Conservation (phyloP, 805 yeast species). For the Saccharomyces kudriavzevii region DNA sequence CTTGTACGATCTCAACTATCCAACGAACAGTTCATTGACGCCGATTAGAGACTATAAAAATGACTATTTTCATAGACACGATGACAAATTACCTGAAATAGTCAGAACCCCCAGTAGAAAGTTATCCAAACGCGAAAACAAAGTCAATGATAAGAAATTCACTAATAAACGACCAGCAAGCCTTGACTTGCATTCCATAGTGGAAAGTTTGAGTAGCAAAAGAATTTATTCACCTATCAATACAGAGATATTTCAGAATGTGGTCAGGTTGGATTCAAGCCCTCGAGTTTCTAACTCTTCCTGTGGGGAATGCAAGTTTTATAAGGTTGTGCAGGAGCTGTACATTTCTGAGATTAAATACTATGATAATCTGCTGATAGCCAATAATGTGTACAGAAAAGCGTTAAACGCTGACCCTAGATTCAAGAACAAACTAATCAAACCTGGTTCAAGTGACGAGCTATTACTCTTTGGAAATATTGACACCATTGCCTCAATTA, state of each 20-base stretch:
- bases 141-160: conserved; percentile 1
- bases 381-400: conserved; percentile 30
- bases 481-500: conserved; percentile 33
- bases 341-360: conserved; percentile 32
- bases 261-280: conserved; percentile 5
- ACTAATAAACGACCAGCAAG: conserved; percentile 20
- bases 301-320: conserved; percentile 7
- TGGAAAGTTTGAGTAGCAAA: conserved; percentile 11
- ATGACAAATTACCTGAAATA: conserved; percentile 17
- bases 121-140: conserved; percentile 2
- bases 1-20: conserved; percentile 17
- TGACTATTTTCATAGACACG: conserved; percentile 24
- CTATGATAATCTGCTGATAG: conserved; percentile 22
- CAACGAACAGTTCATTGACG: conserved; percentile 21
- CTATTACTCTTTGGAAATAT: conserved; percentile 38
- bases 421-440: conserved; percentile 27
- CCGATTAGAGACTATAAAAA: conserved; percentile 28
- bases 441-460: conserved; percentile 27
- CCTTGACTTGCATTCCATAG: conserved; percentile 14
- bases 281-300: background rate
- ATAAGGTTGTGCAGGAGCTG: conserved; percentile 22
- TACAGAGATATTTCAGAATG: conserved; percentile 14
- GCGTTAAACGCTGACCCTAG: conserved; percentile 25
- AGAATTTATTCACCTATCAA: conserved; percentile 34
- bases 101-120: conserved; percentile 1